Evolutionary conservation across 768 basidiomycete genomes (phyloP).

Genomic region (Psilocybe azurescens): DNA sequence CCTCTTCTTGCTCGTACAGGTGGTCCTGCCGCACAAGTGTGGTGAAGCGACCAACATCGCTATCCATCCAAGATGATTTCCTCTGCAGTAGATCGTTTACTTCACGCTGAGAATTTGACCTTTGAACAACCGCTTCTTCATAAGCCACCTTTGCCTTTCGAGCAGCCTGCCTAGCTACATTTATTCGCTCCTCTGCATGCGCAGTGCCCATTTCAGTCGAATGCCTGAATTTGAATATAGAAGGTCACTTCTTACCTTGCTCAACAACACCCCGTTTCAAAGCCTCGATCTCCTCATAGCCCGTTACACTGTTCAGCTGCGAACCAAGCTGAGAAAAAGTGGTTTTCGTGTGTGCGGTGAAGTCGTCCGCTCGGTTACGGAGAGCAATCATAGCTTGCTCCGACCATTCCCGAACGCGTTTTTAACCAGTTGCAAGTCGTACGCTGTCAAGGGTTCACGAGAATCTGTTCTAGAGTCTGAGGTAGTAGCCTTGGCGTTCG

Average conservation of each 20-base stretch:
- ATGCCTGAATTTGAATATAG: not conserved
- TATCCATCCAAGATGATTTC: conserved; percentile 91
- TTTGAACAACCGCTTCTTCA: conserved; percentile 77
- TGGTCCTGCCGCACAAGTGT: conserved; percentile 91
- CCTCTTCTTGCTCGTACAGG: conserved; percentile 80
- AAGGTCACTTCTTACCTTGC: conserved; percentile 64
- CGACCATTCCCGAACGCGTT: conserved; percentile 56
- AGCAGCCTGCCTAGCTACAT: conserved; percentile 67
- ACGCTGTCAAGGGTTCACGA: conserved; percentile 23
- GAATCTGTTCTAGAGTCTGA: conserved; percentile 6
- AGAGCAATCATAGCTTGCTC: conserved; percentile 47
- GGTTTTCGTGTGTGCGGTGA: conserved; percentile 59
- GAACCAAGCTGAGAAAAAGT: conserved; percentile 77
- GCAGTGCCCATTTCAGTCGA: not conserved
- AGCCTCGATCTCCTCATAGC: conserved; percentile 89
- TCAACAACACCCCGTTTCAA: conserved; percentile 78
- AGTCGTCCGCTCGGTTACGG: conserved; percentile 59
- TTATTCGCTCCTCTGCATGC: conserved; percentile 73
- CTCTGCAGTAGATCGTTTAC: conserved; percentile 95
- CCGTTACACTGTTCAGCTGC: conserved; percentile 86
- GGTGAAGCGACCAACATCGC: conserved; percentile 88
- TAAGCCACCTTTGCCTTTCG: conserved; percentile 76
- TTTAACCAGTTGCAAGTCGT: conserved; percentile 44
- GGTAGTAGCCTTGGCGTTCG: conserved; percentile 1
- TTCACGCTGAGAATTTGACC: conserved; percentile 90